Evolutionary conservation across 305 asterid genomes (phyloP), one percentile per base, ranked within the genome.

Genomic region (Fraxinus floribunda): DNA sequence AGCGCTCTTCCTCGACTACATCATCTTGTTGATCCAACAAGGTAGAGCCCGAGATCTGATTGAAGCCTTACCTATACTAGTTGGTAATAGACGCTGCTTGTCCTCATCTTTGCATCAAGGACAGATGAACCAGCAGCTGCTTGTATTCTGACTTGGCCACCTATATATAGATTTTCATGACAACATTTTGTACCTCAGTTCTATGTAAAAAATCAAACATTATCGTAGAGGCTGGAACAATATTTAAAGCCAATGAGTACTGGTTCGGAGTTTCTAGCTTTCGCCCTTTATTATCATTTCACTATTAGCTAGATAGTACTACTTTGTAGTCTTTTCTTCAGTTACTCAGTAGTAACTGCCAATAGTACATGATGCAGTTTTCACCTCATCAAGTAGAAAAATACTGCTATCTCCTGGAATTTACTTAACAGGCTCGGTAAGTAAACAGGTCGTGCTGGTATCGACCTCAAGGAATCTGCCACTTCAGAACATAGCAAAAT

Each of bases 1-100:
- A 72, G 60, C 88, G 4, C 46, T 36, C 4, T 81, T 85, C 62
- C 74, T 89, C 87, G 81, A 70, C 18, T 85, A 85, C 7, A 35
- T 83, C 9, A 35, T 74, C 11, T 80, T 78, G n/a, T 80, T 87
- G 83, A 87, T 84, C 57, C 80, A 55, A 11, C 70, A 30, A 39
- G 76, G 70, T 34, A 82, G 83, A 38, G 77, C 73, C 30, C 35
- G 57, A 76, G 87, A 87, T 34, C 55, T 82, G 35, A 82, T 82
- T 83, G 78, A 86, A 77, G 87, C 83, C 82, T 64, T 87, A 80
- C 18, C 76, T 29, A 10, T 73, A 24, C 7, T 74, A 6, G 80
- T 34, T 18, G 44, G 46, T 20, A 34, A 46, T 41, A 39, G 38
- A 10, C 32, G 60, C 20, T 83, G 83, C 16, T 35, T 77, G 8